Percentiles rank a stretch among this genome's conserved stretches.
phyloP scores from a whole-genome alignment of 1,284 basidiomycete species.

The Puccinia triticina region DNA sequence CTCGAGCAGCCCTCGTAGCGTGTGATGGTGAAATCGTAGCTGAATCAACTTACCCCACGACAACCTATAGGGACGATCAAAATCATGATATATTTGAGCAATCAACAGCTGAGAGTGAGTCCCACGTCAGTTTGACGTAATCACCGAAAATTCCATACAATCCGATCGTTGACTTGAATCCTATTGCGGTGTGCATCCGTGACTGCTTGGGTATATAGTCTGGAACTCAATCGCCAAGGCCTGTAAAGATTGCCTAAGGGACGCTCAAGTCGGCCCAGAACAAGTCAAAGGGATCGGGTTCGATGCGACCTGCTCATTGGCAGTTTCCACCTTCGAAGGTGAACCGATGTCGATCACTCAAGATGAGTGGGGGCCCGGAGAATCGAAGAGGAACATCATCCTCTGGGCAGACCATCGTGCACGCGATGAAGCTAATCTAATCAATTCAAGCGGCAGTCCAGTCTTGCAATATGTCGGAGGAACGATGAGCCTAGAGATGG shows the following conservation, averaged over 20 bases:
- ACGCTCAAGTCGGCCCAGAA: conserved; percentile 68
- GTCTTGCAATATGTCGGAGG: conserved; percentile 95
- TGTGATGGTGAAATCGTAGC: conserved; percentile 76
- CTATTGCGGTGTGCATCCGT: not conserved
- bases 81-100: conserved; percentile 96
- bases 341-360: conserved; percentile 78
- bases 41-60: conserved; percentile 75
- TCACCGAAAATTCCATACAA: not conserved
- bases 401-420: conserved; percentile 81
- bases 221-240: conserved; percentile 78
- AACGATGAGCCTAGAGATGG: conserved; percentile 95
- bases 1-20: conserved; percentile 80
- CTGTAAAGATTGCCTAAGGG: conserved; percentile 71
- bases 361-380: conserved; percentile 67
- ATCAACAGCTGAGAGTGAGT: conserved; percentile 64
- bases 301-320: conserved; percentile 94
- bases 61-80: conserved; percentile 78
- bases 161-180: not conserved
- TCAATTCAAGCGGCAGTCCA: conserved; percentile 80
- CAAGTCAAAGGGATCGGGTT: conserved; percentile 88
- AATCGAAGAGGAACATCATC: conserved; percentile 78
- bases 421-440: conserved; percentile 82
- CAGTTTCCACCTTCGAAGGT: conserved; percentile 75
- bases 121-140: not conserved
- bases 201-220: conserved; percentile 60